Evolutionary conservation across 1,284 basidiomycete species (phyloP).

Genomic region (Trichosporon inkin): DNA sequence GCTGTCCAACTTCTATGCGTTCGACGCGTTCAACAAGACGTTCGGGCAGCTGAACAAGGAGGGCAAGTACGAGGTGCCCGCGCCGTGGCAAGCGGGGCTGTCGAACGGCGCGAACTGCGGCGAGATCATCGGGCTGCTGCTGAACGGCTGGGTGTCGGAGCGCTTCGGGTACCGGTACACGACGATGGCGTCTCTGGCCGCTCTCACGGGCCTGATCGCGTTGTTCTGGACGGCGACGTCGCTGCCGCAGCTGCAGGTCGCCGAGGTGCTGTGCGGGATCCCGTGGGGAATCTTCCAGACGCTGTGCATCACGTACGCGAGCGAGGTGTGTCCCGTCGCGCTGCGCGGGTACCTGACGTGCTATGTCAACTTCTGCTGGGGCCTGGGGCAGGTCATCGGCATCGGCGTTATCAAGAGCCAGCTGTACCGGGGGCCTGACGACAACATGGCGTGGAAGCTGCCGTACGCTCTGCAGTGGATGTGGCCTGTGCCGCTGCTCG

Average conservation of each 20-base stretch:
- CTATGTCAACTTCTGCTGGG: slow-evolving; percentile 48
- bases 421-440: slow-evolving; percentile 28
- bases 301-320: slow-evolving; percentile 6
- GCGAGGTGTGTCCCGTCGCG: slow-evolving; percentile 45
- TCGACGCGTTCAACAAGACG: slow-evolving; percentile 43
- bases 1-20: slow-evolving; percentile 41
- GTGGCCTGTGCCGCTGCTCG: slow-evolving; percentile 38
- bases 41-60: slow-evolving; percentile 39
- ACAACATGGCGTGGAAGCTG: slow-evolving; percentile 41
- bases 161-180: slow-evolving; percentile 47
- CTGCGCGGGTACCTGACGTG: slow-evolving; percentile 46
- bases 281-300: slow-evolving; percentile 41
- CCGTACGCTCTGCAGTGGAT: slow-evolving; percentile 43
- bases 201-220: slow-evolving; percentile 38
- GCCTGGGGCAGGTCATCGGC: slow-evolving; percentile 43
- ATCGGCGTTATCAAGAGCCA: slow-evolving; percentile 45
- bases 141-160: slow-evolving; percentile 50
- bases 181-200: slow-evolving; percentile 35
- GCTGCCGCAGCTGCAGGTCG: slow-evolving; percentile 34
- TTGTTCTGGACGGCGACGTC: slow-evolving; percentile 43
- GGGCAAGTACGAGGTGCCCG: slow-evolving; percentile 50
- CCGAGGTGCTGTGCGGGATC: slow-evolving; percentile 41
- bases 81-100: slow-evolving; percentile 53
- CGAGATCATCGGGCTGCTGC: slow-evolving; percentile 51
- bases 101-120: slow-evolving; percentile 48